Evolutionary conservation across 495 filamentous ascomycete species (phyloP).

Genomic region (Penicillium egyptiacum): DNA sequence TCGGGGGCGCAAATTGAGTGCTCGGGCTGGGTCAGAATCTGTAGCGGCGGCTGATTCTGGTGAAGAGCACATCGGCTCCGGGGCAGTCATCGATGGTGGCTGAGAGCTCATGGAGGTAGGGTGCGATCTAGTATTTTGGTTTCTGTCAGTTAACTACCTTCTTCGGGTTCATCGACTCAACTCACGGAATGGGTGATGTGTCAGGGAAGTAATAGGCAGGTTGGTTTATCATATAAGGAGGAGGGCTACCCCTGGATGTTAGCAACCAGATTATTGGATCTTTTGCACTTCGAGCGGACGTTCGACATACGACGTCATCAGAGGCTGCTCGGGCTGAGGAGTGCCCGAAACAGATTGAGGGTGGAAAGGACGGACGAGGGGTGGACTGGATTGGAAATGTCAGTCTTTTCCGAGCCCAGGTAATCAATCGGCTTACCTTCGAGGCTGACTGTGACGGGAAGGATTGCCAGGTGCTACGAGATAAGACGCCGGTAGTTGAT

Average conservation of each 20-base stretch:
- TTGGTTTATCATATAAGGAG: conserved; percentile 31
- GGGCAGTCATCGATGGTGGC: conserved; percentile 28
- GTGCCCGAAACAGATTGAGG: conserved; percentile 12
- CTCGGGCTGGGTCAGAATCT: conserved; percentile 56
- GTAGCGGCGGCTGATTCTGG: conserved; percentile 30
- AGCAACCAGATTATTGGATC: neutral
- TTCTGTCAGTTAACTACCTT: conserved; percentile 4
- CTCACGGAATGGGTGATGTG: conserved; percentile 24
- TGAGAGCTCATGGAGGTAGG: conserved; percentile 30
- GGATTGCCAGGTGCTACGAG: conserved; percentile 16
- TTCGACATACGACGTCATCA: conserved; percentile 27
- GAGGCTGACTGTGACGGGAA: conserved; percentile 18
- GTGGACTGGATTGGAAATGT: conserved; percentile 17
- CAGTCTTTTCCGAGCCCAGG: neutral
- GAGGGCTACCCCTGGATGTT: neutral
- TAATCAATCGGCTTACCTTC: conserved; percentile 16
- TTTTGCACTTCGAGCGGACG: neutral
- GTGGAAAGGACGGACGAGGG: conserved; percentile 20
- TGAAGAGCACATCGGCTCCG: conserved; percentile 35
- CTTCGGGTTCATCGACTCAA: neutral
- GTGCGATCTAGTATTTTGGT: conserved; percentile 18
- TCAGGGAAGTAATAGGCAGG: conserved; percentile 26
- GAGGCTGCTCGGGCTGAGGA: conserved; percentile 19
- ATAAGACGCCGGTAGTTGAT: conserved; percentile 18
- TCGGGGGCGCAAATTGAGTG: conserved; percentile 75